Conservation (phyloP, 768 basidiomycete genomes). For the Rhizopogon vinicolor region DNA sequence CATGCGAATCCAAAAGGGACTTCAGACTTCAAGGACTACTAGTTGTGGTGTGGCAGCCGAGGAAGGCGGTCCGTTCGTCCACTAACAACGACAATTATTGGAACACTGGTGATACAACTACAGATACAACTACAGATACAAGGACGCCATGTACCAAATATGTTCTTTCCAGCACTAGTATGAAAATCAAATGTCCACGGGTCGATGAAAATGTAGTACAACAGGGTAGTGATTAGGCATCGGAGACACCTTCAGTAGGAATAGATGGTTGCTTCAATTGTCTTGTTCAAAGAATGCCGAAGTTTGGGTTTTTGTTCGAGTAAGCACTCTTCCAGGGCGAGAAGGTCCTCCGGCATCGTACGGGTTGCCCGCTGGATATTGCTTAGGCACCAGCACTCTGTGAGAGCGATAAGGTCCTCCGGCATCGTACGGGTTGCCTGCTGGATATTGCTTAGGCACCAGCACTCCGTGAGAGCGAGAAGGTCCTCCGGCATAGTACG, state of each 20-base stretch:
- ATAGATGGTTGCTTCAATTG: conserved; percentile 10
- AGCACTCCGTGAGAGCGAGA: conserved; percentile 3
- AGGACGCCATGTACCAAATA: background rate
- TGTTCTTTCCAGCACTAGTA: background rate
- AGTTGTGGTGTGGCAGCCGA: conserved; percentile 2
- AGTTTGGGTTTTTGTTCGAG: conserved; percentile 17
- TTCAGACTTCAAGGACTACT: background rate
- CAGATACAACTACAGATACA: background rate
- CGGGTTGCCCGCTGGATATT: background rate
- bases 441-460: background rate
- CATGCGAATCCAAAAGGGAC: no score
- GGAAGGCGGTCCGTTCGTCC: conserved; percentile 18
- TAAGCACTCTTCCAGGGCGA: conserved; percentile 4
- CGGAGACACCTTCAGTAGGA: background rate
- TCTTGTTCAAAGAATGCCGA: conserved; percentile 35
- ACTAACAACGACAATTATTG: conserved; percentile 5
- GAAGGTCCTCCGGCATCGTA: background rate
- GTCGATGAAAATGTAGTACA: background rate
- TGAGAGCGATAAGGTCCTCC: conserved; percentile 1
- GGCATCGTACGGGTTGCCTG: background rate
- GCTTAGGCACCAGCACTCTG: conserved; percentile 4
- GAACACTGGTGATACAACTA: background rate
- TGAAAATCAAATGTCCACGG: no score
- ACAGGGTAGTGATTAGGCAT: background rate
- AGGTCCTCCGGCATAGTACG: background rate